phyloP scores from a whole-genome alignment of 495 filamentous ascomycete species.

The Pseudevernia furfuracea region DNA sequence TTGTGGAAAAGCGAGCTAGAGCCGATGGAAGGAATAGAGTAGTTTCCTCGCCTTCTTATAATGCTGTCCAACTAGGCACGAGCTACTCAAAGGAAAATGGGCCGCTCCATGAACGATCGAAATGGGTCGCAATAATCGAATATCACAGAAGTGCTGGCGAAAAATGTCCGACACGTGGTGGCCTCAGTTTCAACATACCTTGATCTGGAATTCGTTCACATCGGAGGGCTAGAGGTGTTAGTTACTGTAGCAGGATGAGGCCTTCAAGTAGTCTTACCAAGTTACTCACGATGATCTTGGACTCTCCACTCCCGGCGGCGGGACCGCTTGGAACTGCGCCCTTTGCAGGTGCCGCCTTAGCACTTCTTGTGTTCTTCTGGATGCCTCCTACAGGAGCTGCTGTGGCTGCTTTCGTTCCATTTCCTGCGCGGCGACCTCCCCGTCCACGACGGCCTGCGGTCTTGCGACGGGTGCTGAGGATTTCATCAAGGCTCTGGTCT shows the following conservation, averaged over 20 bases:
- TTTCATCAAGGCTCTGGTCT: constrained; percentile 91
- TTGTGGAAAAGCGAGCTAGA: constrained; percentile 29
- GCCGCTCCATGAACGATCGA: constrained; percentile 25
- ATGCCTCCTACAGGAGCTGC: constrained; percentile 76
- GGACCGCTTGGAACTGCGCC: constrained; percentile 53
- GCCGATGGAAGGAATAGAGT: constrained; percentile 34
- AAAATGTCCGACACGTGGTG: constrained; percentile 45
- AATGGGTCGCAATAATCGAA: constrained; percentile 30
- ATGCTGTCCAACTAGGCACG: constrained; percentile 8
- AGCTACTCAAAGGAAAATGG: constrained; percentile 22
- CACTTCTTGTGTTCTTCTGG: constrained; percentile 63
- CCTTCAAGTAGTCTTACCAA: constrained; percentile 51
- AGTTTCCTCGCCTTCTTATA: constrained; percentile 3
- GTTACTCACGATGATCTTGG: constrained; percentile 97
- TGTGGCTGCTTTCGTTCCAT: constrained; percentile 35
- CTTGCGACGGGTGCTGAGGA: constrained; percentile 68
- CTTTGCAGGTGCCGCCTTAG: constrained; percentile 53
- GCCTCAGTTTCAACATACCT: constrained; percentile 90
- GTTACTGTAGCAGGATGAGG: constrained; percentile 24
- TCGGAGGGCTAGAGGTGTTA: constrained; percentile 74
- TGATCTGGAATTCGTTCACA: constrained; percentile 90
- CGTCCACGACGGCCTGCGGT: constrained; percentile 46
- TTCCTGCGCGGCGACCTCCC: constrained; percentile 43
- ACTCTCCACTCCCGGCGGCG: constrained; percentile 52
- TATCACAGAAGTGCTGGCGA: constrained; percentile 44